Evolutionary conservation across 345 rosid species (phyloP).

Genomic region (Corchorus capsularis): DNA sequence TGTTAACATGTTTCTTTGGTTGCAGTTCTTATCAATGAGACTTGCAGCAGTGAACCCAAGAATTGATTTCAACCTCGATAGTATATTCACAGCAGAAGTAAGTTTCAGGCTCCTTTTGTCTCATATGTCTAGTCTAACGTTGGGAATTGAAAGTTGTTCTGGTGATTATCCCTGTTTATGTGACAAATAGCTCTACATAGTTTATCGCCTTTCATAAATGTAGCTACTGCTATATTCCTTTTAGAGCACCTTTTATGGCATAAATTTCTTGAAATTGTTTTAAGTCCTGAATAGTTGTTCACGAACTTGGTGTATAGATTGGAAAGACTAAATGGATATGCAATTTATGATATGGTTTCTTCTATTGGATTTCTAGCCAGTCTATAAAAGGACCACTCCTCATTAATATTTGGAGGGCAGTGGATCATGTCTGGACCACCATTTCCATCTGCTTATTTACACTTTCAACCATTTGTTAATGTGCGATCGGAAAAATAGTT

Average conservation of each 20-base stretch:
- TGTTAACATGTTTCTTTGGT: constrained; percentile 30
- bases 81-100: constrained; percentile 77
- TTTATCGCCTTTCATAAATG: background rate
- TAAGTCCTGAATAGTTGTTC: constrained; percentile 5
- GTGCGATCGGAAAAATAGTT: constrained; percentile 6
- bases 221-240: background rate
- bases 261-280: constrained; percentile 8
- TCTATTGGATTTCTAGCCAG: background rate
- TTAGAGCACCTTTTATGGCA: constrained; percentile 5
- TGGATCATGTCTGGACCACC: constrained; percentile 26
- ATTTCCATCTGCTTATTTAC: constrained; percentile 6
- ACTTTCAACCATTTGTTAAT: constrained; percentile 18
- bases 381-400: constrained; percentile 14
- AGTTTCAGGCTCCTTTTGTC: constrained; percentile 28
- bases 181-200: constrained; percentile 7
- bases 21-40: constrained; percentile 94
- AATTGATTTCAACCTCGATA: constrained; percentile 76
- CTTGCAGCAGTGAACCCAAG: constrained; percentile 88
- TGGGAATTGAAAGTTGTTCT: background rate
- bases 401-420: constrained; percentile 12
- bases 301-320: background rate
- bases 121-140: background rate
- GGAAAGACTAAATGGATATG: background rate
- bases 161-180: constrained; percentile 2
- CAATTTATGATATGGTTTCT: background rate